Conservation (phyloP, 805 yeast species). For the Starmera caribaea region DNA sequence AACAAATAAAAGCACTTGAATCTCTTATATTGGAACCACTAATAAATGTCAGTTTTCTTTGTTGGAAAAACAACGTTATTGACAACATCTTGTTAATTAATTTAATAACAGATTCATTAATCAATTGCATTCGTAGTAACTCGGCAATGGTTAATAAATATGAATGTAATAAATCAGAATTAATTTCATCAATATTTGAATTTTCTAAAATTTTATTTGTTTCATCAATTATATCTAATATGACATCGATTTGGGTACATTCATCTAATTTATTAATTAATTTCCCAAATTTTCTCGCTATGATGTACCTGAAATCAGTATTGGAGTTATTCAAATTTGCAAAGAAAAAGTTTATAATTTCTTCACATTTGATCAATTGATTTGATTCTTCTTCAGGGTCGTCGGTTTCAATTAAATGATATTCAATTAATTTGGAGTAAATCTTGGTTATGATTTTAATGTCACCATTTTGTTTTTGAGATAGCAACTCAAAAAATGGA, state of each 20-base stretch:
- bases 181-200: slow-evolving; percentile 11
- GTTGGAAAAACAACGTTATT: slow-evolving; percentile 46
- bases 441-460: slow-evolving; percentile 15
- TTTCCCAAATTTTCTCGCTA: slow-evolving; percentile 58
- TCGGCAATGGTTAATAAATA: slow-evolving; percentile 27
- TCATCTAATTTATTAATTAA: slow-evolving; percentile 26
- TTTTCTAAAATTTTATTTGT: slow-evolving; percentile 3
- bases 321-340: slow-evolving; percentile 35
- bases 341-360: slow-evolving; percentile 38
- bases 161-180: slow-evolving; percentile 23
- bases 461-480: slow-evolving; percentile 2
- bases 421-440: slow-evolving; percentile 11
- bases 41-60: slow-evolving; percentile 37
- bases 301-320: slow-evolving; percentile 48
- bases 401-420: slow-evolving; percentile 7
- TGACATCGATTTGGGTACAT: slow-evolving; percentile 33
- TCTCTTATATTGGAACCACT: slow-evolving; percentile 70
- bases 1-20: slow-evolving; percentile 73
- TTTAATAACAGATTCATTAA: slow-evolving; percentile 5
- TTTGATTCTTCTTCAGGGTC: slow-evolving; percentile 8
- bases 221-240: slow-evolving; percentile 18
- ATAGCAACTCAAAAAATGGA: not conserved
- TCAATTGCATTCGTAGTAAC: slow-evolving; percentile 11
- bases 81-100: slow-evolving; percentile 26
- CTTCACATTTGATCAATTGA: slow-evolving; percentile 25